Percentiles rank a stretch among this genome's conserved stretches.
Evolutionary conservation across 768 basidiomycete genomes (phyloP).

Genomic region (Calvatia gigantea): DNA sequence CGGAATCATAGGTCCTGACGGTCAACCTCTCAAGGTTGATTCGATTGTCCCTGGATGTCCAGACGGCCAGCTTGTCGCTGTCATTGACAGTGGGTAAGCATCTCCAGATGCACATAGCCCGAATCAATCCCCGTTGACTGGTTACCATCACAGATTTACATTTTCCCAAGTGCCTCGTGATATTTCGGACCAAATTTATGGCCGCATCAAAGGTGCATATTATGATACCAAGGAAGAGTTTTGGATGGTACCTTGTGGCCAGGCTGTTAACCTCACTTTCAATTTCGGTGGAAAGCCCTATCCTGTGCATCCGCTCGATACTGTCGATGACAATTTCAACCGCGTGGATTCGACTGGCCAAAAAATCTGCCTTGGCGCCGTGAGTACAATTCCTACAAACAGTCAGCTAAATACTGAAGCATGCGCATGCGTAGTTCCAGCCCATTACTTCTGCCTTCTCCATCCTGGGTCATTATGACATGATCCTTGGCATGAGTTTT

Average conservation of each 20-base stretch:
- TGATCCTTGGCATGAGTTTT: conserved; percentile 74
- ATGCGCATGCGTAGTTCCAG: conserved; percentile 66
- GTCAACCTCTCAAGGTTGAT: conserved; percentile 43
- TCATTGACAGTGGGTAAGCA: conserved; percentile 66
- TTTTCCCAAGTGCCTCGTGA: conserved; percentile 56
- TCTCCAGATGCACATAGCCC: neutral
- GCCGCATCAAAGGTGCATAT: conserved; percentile 48
- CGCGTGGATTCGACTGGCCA: conserved; percentile 22
- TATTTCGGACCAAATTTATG: conserved; percentile 62
- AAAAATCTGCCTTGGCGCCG: conserved; percentile 54
- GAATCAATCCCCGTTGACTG: neutral
- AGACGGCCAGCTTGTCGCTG: conserved; percentile 59
- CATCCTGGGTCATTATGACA: no score
- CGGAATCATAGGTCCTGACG: conserved; percentile 61
- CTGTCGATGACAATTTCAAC: conserved; percentile 53
- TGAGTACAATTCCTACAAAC: conserved; percentile 30
- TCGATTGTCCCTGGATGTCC: conserved; percentile 73
- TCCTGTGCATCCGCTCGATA: conserved; percentile 68
- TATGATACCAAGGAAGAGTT: conserved; percentile 33
- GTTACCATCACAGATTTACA: conserved; percentile 44
- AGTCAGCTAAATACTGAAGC: neutral
- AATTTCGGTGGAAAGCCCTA: conserved; percentile 52
- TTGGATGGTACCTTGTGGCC: conserved; percentile 63
- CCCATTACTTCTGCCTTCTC: conserved; percentile 54
- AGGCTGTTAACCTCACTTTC: conserved; percentile 64